Percentiles rank a stretch among this genome's conserved stretches.
phyloP scores from a whole-genome alignment of 108 stramenopile species.

The Cyclotella distinguenda region DNA sequence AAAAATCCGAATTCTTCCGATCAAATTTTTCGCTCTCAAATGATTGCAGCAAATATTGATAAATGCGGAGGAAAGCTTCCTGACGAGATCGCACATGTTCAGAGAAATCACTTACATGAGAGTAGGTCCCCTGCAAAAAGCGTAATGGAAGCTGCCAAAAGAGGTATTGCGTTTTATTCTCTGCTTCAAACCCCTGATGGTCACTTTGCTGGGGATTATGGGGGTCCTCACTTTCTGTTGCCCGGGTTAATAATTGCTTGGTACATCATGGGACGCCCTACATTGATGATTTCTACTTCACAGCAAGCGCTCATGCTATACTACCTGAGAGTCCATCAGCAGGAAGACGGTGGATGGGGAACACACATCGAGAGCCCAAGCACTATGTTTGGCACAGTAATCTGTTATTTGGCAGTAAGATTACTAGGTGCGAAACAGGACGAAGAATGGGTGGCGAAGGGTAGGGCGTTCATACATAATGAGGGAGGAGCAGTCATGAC shows the following conservation, averaged over 20 bases:
- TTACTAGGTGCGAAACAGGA: constrained; percentile 79
- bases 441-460: constrained; percentile 49
- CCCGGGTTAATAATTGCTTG: constrained; percentile 93
- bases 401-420: constrained; percentile 91
- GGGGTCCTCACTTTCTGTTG: constrained; percentile 97
- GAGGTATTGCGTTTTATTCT: constrained; percentile 78
- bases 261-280: constrained; percentile 80
- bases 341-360: constrained; percentile 98
- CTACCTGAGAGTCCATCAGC: constrained; percentile 93
- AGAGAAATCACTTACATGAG: constrained; percentile 8
- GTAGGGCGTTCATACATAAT: constrained; percentile 71
- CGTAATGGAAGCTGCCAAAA: constrained; percentile 55
- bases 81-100: constrained; percentile 36
- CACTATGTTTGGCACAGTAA: constrained; percentile 96
- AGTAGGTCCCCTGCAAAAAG: constrained; percentile 38
- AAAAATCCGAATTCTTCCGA: constrained; percentile 79
- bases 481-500: constrained; percentile 93
- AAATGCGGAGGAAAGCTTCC: constrained; percentile 28
- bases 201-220: constrained; percentile 97
- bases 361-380: constrained; percentile 96
- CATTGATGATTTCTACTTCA: constrained; percentile 57
- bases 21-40: constrained; percentile 73
- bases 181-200: constrained; percentile 88
- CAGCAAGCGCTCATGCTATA: constrained; percentile 77
- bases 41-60: constrained; percentile 69